phyloP scores from a whole-genome alignment of 257 asterid genomes.

The Fraxinus cuspidata region DNA sequence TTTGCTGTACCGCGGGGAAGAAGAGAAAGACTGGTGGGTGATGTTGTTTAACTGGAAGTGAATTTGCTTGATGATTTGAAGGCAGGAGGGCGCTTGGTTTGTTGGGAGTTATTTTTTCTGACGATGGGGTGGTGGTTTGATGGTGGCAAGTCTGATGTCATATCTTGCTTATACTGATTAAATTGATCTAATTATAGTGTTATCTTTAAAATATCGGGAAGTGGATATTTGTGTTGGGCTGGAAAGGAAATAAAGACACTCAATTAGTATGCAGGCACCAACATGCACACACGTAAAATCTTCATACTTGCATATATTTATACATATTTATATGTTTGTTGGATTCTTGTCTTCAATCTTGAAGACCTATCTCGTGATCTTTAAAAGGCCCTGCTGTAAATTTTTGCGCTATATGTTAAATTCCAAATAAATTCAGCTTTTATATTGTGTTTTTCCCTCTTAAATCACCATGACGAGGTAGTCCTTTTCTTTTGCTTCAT shows the following conservation, averaged over 20 bases:
- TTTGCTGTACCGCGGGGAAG: background rate
- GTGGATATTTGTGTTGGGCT: background rate
- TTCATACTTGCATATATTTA: background rate
- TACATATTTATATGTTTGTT: background rate
- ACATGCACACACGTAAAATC: background rate
- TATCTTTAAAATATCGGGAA: background rate
- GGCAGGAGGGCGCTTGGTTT: background rate
- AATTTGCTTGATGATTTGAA: background rate
- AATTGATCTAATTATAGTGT: background rate
- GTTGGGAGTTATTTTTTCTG: background rate
- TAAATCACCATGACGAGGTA: conserved; percentile 19
- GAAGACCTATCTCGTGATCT: background rate
- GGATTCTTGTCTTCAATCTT: background rate
- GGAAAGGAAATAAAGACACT: background rate
- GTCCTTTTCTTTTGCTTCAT: conserved; percentile 6
- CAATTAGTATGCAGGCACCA: background rate
- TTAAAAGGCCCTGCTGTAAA: background rate
- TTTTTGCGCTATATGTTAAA: background rate
- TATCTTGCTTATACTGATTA: background rate
- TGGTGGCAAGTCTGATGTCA: conserved; percentile 3
- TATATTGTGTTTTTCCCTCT: background rate
- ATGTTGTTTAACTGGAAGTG: background rate
- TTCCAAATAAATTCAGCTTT: background rate
- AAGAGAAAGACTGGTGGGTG: background rate
- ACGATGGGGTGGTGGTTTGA: background rate